Evolutionary conservation across 1,284 basidiomycete species (phyloP).

Genomic region (Papiliotrema terrestris): DNA sequence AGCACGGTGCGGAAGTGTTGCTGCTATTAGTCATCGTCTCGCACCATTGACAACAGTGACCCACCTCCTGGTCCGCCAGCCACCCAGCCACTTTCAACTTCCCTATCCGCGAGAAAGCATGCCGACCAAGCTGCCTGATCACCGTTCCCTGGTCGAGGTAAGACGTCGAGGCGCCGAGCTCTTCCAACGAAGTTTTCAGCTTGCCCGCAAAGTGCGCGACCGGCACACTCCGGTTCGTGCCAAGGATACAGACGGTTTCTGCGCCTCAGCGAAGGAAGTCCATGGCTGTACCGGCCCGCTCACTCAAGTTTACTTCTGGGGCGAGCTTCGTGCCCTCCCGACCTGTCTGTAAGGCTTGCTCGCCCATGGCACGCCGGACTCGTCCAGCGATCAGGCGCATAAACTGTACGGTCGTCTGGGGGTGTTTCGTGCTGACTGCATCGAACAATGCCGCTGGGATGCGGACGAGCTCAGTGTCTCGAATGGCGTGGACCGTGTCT

Average conservation of each 20-base stretch:
- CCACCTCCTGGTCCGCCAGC: constrained; percentile 81
- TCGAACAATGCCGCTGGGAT: constrained; percentile 98
- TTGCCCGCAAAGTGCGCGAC: constrained; percentile 83
- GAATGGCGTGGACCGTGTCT: constrained; percentile 93
- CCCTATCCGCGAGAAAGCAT: constrained; percentile 87
- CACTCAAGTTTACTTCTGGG: constrained; percentile 73
- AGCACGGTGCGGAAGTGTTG: constrained; percentile 85
- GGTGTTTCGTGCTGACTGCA: constrained; percentile 87
- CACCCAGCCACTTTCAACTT: constrained; percentile 90
- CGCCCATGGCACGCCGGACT: constrained; percentile 76
- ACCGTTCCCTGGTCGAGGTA: constrained; percentile 89
- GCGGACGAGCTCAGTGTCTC: constrained; percentile 94
- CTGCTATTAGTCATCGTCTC: constrained; percentile 7
- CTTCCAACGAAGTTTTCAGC: constrained; percentile 79
- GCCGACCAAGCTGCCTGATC: constrained; percentile 80
- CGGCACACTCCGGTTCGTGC: constrained; percentile 70
- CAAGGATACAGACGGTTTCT: constrained; percentile 49
- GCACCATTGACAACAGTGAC: not conserved
- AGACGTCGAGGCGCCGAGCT: constrained; percentile 80
- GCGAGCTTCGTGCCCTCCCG: constrained; percentile 24
- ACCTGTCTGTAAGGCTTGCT: constrained; percentile 17
- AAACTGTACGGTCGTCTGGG: constrained; percentile 93
- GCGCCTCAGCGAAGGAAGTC: not conserved
- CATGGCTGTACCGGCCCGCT: constrained; percentile 44
- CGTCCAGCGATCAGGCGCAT: constrained; percentile 89